Base-by-base conservation (phyloP, 495 filamentous ascomycete species). In the Copromyces sp. region DNA sequence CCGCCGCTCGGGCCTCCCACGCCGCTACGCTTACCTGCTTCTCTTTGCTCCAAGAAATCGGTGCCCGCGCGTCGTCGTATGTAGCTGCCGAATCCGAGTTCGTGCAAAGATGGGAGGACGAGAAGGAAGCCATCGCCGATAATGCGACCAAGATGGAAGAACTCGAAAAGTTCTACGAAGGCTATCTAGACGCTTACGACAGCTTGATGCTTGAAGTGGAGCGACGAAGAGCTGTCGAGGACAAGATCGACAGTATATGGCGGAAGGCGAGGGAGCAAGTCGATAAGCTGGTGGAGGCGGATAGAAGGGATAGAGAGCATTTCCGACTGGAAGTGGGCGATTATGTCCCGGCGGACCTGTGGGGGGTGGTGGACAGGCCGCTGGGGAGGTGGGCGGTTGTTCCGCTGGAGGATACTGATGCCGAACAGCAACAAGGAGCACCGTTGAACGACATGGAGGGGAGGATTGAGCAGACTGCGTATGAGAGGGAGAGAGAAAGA, bases 341-440 rank as follows among this genome's bases (percentile, higher is more conserved):
- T 73, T 95, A 89, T 77, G 80, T 99, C 24, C 95, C 95, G 0
- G 88, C 89, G 3, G 96, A 98, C 77, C 89, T 99, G 47, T 99
- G 95, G 95, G 90, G 90, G 0, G 92, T 91, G 8, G 85, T 86
- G 81, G 80, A 82, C 41, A 78, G 78, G 24, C 80, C 81, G 9
- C 77, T 82, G 39, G 73, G 65, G 68, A 78, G 79, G 69, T 86
- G 83, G 83, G 81, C 84, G 45, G 73, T 85, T n/a, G 78, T 84
- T 9, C 77, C 82, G 2, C 74, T 82, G 3, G 69, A 74, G n/a
- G 80, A 78, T 24, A 24, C 24, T 44, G 75, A 75, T n/a, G n/a
- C n/a, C n/a, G n/a, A 24, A 1, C 24, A 65, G 14, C 39, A 47
- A 45, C 16, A 47, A 38, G 40, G 16, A 3, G 39, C 29, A 35